A percentile compares a stretch with the other conserved stretches of the same genome.
Evolutionary conservation across 139 green algal species (phyloP).

Genomic region (Tetraselmis striata): DNA sequence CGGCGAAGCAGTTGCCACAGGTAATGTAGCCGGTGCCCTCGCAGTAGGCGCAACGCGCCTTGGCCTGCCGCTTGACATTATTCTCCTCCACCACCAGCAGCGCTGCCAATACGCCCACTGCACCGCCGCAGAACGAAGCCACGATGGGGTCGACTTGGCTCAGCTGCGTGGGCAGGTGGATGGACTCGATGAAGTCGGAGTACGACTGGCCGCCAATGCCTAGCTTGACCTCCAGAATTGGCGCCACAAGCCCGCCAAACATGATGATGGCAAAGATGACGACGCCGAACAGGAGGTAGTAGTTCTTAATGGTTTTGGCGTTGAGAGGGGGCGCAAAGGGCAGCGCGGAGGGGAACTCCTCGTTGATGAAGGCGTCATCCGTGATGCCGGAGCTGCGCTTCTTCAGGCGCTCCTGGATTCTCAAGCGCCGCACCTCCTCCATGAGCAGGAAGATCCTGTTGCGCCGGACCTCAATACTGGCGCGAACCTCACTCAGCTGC

Average conservation of each 20-base stretch:
- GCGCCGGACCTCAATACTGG: constrained; percentile 65
- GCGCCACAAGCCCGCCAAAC: constrained; percentile 89
- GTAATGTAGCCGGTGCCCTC: constrained; percentile 84
- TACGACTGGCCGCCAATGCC: constrained; percentile 89
- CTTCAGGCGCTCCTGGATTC: constrained; percentile 91
- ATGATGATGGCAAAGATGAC: constrained; percentile 74
- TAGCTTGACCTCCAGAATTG: constrained; percentile 84
- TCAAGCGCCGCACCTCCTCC: constrained; percentile 90
- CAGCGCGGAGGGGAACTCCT: constrained; percentile 68
- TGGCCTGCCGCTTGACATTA: constrained; percentile 80
- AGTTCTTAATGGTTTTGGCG: constrained; percentile 66
- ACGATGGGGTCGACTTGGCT: constrained; percentile 96
- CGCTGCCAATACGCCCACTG: constrained; percentile 86
- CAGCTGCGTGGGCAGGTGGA: constrained; percentile 87
- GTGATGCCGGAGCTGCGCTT: not conserved
- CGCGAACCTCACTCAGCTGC: constrained; percentile 68
- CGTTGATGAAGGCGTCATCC: constrained; percentile 40
- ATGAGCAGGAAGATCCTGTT: constrained; percentile 95
- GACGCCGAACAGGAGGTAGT: constrained; percentile 69
- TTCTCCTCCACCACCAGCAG: constrained; percentile 95
- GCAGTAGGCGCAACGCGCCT: constrained; percentile 71
- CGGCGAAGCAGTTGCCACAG: constrained; percentile 79
- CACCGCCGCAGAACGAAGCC: constrained; percentile 93
- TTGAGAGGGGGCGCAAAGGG: constrained; percentile 86
- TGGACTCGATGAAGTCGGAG: constrained; percentile 79